Conservation (phyloP, 208 protist species). For the Tritrichomonas musculus region DNA sequence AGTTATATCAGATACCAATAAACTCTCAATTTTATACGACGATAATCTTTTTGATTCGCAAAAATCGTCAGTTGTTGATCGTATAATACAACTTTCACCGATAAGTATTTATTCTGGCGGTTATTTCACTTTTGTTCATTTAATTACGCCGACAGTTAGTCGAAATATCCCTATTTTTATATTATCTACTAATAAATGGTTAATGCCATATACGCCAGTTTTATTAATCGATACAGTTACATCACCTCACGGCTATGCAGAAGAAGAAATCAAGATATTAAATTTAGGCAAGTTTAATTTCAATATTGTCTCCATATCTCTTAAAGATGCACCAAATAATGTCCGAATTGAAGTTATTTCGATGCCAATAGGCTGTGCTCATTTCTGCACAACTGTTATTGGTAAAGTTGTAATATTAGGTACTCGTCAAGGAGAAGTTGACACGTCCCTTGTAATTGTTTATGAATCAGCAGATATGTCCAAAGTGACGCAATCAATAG, state of each 20-base stretch:
- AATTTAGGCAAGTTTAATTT: not conserved
- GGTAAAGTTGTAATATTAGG: not conserved
- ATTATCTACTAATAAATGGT: not conserved
- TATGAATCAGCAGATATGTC: not conserved
- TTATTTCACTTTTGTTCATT: not conserved
- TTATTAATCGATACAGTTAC: not conserved
- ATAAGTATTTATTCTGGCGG: not conserved
- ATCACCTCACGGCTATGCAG: not conserved
- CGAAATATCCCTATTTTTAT: not conserved
- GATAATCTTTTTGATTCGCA: not conserved
- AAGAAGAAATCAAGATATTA: not conserved
- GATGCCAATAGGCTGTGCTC: not conserved
- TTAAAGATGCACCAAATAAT: not conserved
- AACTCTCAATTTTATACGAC: not conserved
- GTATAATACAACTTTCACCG: not conserved
- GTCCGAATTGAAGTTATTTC: not conserved
- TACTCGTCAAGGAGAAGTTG: not conserved
- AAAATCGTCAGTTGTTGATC: not conserved
- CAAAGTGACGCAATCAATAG: not conserved
- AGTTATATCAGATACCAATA: too few species aligned
- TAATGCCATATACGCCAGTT: not conserved
- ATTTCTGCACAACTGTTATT: not conserved
- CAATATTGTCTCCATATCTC: not conserved
- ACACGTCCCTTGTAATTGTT: not conserved
- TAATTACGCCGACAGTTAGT: not conserved